Evolutionary conservation across 192 early-diverging fungal genomes (phyloP), one percentile per base, ranked within the genome.

Genomic region (Coemansia guatemalensis): DNA sequence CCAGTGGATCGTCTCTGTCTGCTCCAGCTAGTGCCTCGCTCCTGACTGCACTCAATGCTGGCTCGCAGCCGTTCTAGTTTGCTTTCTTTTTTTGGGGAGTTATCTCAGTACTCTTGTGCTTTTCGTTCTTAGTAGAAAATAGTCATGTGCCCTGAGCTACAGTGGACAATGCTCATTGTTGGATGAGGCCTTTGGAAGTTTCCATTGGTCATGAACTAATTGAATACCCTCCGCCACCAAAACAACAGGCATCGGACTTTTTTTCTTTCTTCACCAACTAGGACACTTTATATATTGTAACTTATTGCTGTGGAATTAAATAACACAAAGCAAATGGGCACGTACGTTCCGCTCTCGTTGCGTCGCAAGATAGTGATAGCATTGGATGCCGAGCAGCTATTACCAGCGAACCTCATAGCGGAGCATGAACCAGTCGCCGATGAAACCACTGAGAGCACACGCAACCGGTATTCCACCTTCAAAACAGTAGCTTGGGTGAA

Each of bases 331-430:
- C 25, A 25, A 41, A 66, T 63, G 55, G 64, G 53, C 57, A 25
- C 22, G 0, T 59, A 68, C 23, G 48, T 81, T 64, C 78, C 72
- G 4, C 57, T 81, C 2, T 81, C 78, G 29, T 62, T 81, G 8
- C 68, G 78, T 0, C 68, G 78, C 65, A 81, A 81, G 30, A 35
- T 81, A 18, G 78, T 81, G 33, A 74, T 81, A 23, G 78, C 72
- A 18, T 48, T 81, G 20, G 72, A 81, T 35, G 47, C 62, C 3
- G 69, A 81, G 25, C 50, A 50, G 12, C 58, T 81, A 12, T 32
- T 59, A 22, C 49, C 62, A 14, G 25, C 26, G 5, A 29, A 25
- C 6, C 25, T 20, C 2, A 5, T 44, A 4, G n/a, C 20, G 18
- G 62, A 64, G 2, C 4, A 18, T 0, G 18, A 44, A 14, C 18